Percentiles rank a stretch among this genome's conserved stretches.
These are phyloP conservation scores for Nitzschia sp. DNA, from an alignment of 108 stramenopile genomes.

Conservation along the genomic window DNA sequence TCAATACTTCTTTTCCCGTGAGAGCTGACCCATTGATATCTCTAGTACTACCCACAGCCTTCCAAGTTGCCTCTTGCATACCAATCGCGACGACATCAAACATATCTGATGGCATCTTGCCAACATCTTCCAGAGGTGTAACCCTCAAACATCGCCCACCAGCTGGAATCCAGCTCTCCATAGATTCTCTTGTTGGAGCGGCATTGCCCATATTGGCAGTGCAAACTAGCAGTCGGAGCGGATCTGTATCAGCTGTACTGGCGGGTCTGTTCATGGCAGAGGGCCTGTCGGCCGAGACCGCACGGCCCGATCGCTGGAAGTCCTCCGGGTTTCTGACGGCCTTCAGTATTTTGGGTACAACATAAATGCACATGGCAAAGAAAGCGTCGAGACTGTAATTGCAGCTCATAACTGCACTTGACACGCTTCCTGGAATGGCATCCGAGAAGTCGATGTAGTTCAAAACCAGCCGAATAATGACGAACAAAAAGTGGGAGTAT, in stretches of 20 bases:
- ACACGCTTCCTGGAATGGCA: slow-evolving; percentile 3
- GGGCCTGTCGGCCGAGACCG: background rate
- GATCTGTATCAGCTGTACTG: background rate
- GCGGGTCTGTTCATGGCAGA: background rate
- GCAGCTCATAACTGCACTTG: slow-evolving; percentile 18
- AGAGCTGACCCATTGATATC: background rate
- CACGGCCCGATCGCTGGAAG: background rate
- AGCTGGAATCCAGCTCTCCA: slow-evolving; percentile 41
- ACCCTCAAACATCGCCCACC: slow-evolving; percentile 19
- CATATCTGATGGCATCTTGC: background rate
- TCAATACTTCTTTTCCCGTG: slow-evolving; percentile 12
- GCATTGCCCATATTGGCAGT: slow-evolving; percentile 36
- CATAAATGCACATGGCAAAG: slow-evolving; percentile 27
- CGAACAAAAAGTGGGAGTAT: slow-evolving; percentile 39
- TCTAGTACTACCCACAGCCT: background rate
- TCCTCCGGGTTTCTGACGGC: background rate
- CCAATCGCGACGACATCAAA: slow-evolving; percentile 52
- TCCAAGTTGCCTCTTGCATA: slow-evolving; percentile 45
- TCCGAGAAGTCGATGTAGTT: slow-evolving; percentile 9
- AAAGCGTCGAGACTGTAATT: slow-evolving; percentile 28
- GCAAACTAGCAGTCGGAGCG: slow-evolving; percentile 25
- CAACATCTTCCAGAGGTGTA: slow-evolving; percentile 6
- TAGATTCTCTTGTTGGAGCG: slow-evolving; percentile 24
- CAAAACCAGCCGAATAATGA: slow-evolving; percentile 14
- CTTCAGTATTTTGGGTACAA: slow-evolving; percentile 17